phyloP scores from a whole-genome alignment of 352 stramenopile species.

The Phytophthora ramorum region DNA sequence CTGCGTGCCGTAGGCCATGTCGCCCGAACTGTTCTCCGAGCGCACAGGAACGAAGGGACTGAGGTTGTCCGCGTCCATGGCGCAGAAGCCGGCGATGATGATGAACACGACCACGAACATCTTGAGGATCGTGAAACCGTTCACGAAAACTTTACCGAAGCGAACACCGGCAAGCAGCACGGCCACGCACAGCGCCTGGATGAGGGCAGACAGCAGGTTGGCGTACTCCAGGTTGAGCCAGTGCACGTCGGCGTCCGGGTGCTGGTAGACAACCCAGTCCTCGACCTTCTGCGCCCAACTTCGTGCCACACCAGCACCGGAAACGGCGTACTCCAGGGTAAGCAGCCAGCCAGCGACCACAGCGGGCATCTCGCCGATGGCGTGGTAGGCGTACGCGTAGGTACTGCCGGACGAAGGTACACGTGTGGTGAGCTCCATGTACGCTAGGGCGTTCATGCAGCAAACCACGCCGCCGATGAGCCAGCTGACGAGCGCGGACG shows the following conservation, averaged over 20 bases:
- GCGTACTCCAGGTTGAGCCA: slow-evolving; percentile 58
- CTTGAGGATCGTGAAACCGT: slow-evolving; percentile 77
- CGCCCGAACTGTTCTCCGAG: slow-evolving; percentile 25
- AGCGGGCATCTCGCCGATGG: slow-evolving; percentile 88
- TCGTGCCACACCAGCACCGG: slow-evolving; percentile 82
- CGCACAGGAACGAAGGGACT: slow-evolving; percentile 66
- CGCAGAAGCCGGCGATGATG: slow-evolving; percentile 78
- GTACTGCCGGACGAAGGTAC: slow-evolving; percentile 85
- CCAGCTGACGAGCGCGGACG: slow-evolving; percentile 77
- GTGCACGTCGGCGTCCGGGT: slow-evolving; percentile 30
- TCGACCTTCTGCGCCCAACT: slow-evolving; percentile 91
- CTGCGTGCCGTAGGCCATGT: slow-evolving; percentile 50
- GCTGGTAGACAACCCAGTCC: slow-evolving; percentile 46
- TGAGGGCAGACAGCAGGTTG: slow-evolving; percentile 49
- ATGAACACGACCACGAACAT: slow-evolving; percentile 87
- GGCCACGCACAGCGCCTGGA: slow-evolving; percentile 59
- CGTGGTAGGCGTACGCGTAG: slow-evolving; percentile 91
- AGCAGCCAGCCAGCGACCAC: slow-evolving; percentile 80
- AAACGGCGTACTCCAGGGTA: slow-evolving; percentile 90
- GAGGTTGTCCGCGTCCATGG: slow-evolving; percentile 81
- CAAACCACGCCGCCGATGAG: slow-evolving; percentile 75
- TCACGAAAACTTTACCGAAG: slow-evolving; percentile 82
- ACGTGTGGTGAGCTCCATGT: slow-evolving; percentile 81
- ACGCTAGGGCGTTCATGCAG: slow-evolving; percentile 75
- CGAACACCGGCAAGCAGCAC: slow-evolving; percentile 72